Conservation (phyloP, 139 green algal species). For the Ettlia oleoabundans region DNA sequence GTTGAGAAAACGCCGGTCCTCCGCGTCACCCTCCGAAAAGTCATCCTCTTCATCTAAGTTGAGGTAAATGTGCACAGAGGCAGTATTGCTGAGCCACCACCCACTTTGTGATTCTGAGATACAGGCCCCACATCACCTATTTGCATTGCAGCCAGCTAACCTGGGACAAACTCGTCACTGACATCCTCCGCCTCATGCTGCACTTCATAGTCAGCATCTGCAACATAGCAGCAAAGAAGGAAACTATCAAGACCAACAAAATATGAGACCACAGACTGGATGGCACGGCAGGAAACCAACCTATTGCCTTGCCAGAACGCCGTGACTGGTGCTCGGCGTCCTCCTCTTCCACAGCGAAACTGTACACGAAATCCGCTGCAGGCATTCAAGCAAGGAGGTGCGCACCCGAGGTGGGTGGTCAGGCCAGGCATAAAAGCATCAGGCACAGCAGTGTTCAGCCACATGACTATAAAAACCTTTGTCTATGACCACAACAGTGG, state of each 20-base stretch:
- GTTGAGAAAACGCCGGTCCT: conserved; percentile 12
- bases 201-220: conserved; percentile 25
- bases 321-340: neutral
- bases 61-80: neutral
- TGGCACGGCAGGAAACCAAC: neutral
- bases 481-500: too few relatives aligned
- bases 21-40: conserved; percentile 2
- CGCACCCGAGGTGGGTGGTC: too few relatives aligned
- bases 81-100: too few relatives aligned
- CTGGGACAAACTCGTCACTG: conserved; percentile 20
- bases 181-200: neutral
- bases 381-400: too few relatives aligned
- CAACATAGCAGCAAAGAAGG: neutral
- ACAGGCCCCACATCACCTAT: too few relatives aligned
- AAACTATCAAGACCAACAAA: too few relatives aligned
- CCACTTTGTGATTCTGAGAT: too few relatives aligned
- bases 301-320: neutral
- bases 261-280: neutral
- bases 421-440: too few relatives aligned
- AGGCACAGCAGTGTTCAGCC: too few relatives aligned
- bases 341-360: conserved; percentile 3
- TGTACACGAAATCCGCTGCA: conserved; percentile 27
- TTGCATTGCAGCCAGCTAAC: neutral
- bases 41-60: neutral
- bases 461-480: too few relatives aligned